phyloP scores from a whole-genome alignment of 495 filamentous ascomycete species.

The Acidiella bohemica region DNA sequence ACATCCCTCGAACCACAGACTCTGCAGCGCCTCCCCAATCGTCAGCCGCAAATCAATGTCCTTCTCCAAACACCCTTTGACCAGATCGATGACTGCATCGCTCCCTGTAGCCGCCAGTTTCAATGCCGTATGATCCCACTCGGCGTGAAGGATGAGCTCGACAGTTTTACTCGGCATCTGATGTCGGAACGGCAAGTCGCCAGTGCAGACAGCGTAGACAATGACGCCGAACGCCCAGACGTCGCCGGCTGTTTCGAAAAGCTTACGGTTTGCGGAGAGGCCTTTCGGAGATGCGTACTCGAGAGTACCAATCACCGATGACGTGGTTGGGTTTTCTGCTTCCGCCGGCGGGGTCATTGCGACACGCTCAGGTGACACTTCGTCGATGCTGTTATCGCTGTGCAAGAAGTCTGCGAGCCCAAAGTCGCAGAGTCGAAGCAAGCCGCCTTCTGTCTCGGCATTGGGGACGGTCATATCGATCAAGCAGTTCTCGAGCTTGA shows the following conservation, averaged over 20 bases:
- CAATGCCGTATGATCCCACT: conserved; percentile 46
- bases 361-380: neutral
- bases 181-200: conserved; percentile 55
- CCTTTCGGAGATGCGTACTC: conserved; percentile 54
- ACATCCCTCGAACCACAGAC: conserved; percentile 41
- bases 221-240: conserved; percentile 65
- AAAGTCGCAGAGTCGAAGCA: conserved; percentile 58
- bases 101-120: conserved; percentile 14
- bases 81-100: conserved; percentile 25
- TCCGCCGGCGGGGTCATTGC: neutral
- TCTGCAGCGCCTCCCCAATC: conserved; percentile 34
- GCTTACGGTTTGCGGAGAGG: conserved; percentile 32
- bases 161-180: conserved; percentile 45
- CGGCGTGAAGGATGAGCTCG: conserved; percentile 46
- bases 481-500: conserved; percentile 69
- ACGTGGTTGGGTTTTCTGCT: conserved; percentile 22
- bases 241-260: conserved; percentile 45
- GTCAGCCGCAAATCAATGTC: conserved; percentile 26
- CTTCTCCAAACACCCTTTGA: conserved; percentile 30
- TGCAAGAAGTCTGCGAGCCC: conserved; percentile 62
- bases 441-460: conserved; percentile 38
- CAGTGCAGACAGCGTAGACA: conserved; percentile 48
- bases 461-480: conserved; percentile 43
- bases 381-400: conserved; percentile 30
- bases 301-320: conserved; percentile 46